A percentile compares a stretch with the other conserved stretches of the same genome.
Evolutionary conservation across 306 rosid species (phyloP).

Genomic region (Alnus rubra): DNA sequence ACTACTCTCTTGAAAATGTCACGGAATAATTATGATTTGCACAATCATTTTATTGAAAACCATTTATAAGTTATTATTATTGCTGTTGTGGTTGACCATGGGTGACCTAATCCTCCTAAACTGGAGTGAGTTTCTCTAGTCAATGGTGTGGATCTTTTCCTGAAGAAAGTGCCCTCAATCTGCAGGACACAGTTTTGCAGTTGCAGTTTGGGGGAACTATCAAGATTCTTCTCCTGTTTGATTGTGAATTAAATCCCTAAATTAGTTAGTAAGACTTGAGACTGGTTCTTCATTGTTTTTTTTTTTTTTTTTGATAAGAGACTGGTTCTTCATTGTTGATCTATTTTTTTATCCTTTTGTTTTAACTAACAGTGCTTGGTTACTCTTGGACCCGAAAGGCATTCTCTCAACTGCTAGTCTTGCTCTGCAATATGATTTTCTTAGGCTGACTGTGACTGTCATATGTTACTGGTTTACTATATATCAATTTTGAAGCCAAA

Average conservation of each 20-base stretch:
- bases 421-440: neutral
- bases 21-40: neutral
- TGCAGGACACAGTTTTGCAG: neutral
- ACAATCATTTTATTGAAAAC: neutral
- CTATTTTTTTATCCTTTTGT: neutral
- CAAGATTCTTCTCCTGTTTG: neutral
- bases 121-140: neutral
- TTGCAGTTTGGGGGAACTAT: neutral
- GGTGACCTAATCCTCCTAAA: neutral
- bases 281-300: neutral
- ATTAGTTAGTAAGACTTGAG: neutral
- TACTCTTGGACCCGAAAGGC: neutral
- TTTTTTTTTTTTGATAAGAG: neutral
- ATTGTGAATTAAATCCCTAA: neutral
- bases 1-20: neutral
- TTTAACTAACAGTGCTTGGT: neutral
- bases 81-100: neutral
- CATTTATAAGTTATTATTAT: neutral
- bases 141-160: neutral
- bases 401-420: neutral
- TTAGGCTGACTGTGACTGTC: neutral
- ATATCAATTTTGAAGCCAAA: conserved; percentile 12
- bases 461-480: neutral
- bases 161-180: neutral
- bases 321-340: neutral